Conservation (phyloP, 306 rosid species). For the Rosa lucieae region DNA sequence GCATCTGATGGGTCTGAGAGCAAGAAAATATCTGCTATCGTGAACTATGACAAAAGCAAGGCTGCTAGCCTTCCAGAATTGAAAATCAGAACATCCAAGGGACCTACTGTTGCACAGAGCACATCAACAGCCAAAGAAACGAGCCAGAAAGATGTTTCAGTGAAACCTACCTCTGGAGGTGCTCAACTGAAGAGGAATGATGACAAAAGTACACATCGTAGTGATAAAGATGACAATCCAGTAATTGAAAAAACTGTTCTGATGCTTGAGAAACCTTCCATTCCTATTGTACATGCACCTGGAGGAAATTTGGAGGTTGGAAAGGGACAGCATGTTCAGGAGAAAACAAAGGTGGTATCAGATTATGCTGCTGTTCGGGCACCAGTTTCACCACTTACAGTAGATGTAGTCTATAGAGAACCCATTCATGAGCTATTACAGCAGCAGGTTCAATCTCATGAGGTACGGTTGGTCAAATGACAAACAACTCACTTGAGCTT, state of each 20-base stretch:
- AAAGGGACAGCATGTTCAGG: slow-evolving; percentile 31
- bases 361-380: slow-evolving; percentile 47
- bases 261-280: slow-evolving; percentile 67
- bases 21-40: slow-evolving; percentile 79
- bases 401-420: slow-evolving; percentile 41
- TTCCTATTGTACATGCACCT: slow-evolving; percentile 31
- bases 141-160: slow-evolving; percentile 42
- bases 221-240: slow-evolving; percentile 62
- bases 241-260: slow-evolving; percentile 82
- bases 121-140: slow-evolving; percentile 47
- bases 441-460: slow-evolving; percentile 36
- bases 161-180: slow-evolving; percentile 47
- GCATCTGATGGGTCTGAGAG: slow-evolving; percentile 56
- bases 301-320: slow-evolving; percentile 34
- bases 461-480: slow-evolving; percentile 53
- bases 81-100: slow-evolving; percentile 73
- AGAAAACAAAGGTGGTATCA: slow-evolving; percentile 42
- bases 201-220: slow-evolving; percentile 39
- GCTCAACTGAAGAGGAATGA: slow-evolving; percentile 41
- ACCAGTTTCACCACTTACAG: slow-evolving; percentile 45
- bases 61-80: slow-evolving; percentile 90
- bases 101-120: slow-evolving; percentile 47
- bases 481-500: slow-evolving; percentile 11
- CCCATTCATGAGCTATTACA: slow-evolving; percentile 41
- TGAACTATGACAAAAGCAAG: slow-evolving; percentile 78